phyloP scores from a whole-genome alignment of 345 rosid species.

The Populus deltoides region DNA sequence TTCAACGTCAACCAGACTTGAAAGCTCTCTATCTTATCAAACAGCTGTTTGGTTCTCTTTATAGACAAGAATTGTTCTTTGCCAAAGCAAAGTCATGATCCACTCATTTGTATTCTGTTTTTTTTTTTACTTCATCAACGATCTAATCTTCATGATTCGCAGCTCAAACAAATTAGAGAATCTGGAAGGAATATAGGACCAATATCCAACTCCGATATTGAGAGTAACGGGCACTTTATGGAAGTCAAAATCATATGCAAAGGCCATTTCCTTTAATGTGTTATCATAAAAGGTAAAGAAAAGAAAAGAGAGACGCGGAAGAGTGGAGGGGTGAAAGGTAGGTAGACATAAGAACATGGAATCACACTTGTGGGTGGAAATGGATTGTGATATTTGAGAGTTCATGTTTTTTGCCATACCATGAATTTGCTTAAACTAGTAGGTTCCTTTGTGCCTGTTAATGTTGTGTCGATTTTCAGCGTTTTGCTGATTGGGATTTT shows the following conservation, averaged over 20 bases:
- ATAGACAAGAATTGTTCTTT: background rate
- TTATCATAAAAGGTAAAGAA: background rate
- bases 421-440: too few species aligned
- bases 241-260: background rate
- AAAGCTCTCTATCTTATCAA: background rate
- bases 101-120: background rate
- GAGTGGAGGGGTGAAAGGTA: constrained; percentile 28
- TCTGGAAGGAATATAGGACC: constrained; percentile 18
- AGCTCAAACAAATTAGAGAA: background rate
- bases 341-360: background rate
- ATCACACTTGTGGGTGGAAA: background rate
- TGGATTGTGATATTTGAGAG: background rate
- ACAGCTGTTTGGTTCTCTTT: background rate
- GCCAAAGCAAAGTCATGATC: background rate
- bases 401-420: too few species aligned
- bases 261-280: background rate
- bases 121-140: background rate
- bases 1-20: too few species aligned
- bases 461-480: background rate
- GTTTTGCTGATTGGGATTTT: too few species aligned
- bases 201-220: constrained; percentile 13
- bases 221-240: constrained; percentile 19
- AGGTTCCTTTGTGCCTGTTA: background rate
- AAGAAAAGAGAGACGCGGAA: constrained; percentile 27
- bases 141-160: background rate